A percentile compares a stretch with the other conserved stretches of the same genome.
Evolutionary conservation across 352 stramenopile species (phyloP).

Genomic region (Globisporangium paroecandrum): DNA sequence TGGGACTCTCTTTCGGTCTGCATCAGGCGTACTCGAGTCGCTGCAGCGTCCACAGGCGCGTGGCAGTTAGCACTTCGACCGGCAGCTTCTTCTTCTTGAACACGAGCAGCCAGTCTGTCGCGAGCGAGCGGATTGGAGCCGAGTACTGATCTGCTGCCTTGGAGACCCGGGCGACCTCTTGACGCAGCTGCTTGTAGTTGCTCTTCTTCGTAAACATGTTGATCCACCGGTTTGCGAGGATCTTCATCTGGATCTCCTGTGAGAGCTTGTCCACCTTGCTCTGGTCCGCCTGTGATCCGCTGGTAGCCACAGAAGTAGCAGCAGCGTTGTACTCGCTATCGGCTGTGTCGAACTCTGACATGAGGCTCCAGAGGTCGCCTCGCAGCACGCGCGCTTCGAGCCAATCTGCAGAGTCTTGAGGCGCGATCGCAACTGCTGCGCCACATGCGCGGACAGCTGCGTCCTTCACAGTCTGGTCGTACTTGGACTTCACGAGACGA

Average conservation of each 20-base stretch:
- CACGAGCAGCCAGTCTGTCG: constrained; percentile 33
- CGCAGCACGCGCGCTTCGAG: constrained; percentile 46
- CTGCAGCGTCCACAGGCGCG: constrained; percentile 37
- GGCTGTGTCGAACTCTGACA: constrained; percentile 35
- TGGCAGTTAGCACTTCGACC: constrained; percentile 43
- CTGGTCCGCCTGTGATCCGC: neutral
- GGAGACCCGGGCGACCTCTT: constrained; percentile 24
- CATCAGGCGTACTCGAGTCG: constrained; percentile 31
- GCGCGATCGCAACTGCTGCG: constrained; percentile 36
- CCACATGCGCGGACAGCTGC: constrained; percentile 41
- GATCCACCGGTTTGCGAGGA: constrained; percentile 49
- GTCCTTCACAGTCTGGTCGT: constrained; percentile 33
- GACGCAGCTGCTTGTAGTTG: constrained; percentile 38
- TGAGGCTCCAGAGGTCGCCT: constrained; percentile 50
- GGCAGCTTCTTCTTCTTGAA: constrained; percentile 42
- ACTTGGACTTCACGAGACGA: constrained; percentile 40
- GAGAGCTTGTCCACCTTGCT: constrained; percentile 10
- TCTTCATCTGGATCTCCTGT: constrained; percentile 37
- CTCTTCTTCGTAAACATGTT: constrained; percentile 39
- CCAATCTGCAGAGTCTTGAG: constrained; percentile 20
- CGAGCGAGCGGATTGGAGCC: constrained; percentile 17
- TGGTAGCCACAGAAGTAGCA: neutral
- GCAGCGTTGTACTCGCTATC: constrained; percentile 40
- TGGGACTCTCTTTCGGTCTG: neutral
- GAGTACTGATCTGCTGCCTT: constrained; percentile 1